Percentiles rank a stretch among this genome's conserved stretches.
Evolutionary conservation across 1,139 yeast genomes (phyloP).

Genomic region (Meyerozyma smithsonii): DNA sequence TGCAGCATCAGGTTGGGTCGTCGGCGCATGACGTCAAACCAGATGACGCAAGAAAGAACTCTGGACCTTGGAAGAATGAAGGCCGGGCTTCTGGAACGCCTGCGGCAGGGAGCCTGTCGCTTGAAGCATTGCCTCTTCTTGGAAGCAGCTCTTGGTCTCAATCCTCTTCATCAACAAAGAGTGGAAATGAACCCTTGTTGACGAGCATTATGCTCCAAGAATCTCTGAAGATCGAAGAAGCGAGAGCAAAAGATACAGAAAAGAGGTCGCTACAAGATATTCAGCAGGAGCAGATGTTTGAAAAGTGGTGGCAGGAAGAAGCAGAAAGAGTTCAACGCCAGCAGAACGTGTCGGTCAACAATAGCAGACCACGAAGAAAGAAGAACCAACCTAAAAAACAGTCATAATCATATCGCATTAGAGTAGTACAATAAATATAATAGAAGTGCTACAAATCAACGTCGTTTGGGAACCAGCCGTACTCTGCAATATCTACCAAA

Average conservation of each 20-base stretch:
- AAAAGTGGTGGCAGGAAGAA: slow-evolving; percentile 79
- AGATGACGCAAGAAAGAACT: neutral
- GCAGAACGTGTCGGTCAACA: slow-evolving; percentile 18
- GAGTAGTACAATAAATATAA: too few species aligned
- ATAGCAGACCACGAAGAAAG: slow-evolving; percentile 4
- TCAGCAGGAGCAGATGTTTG: slow-evolving; percentile 77
- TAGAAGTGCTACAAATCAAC: slow-evolving; percentile 16
- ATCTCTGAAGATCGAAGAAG: slow-evolving; percentile 39
- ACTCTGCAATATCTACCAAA: slow-evolving; percentile 38
- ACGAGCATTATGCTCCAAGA: slow-evolving; percentile 45
- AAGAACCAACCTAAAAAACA: slow-evolving; percentile 2
- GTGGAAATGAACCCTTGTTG: slow-evolving; percentile 27
- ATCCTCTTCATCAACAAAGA: slow-evolving; percentile 9
- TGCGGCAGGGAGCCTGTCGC: neutral
- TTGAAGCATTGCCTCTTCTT: slow-evolving; percentile 1
- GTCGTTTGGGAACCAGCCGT: slow-evolving; percentile 71
- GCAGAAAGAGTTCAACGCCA: slow-evolving; percentile 53
- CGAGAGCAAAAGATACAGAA: slow-evolving; percentile 23
- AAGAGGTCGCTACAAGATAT: slow-evolving; percentile 57
- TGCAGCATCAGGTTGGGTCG: neutral
- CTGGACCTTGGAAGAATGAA: neutral
- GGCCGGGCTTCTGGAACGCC: neutral
- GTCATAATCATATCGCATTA: too few species aligned
- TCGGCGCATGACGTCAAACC: neutral
- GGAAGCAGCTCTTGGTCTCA: neutral